Conservation (phyloP, 192 early-diverging fungal species). For the Coemansia erecta region DNA sequence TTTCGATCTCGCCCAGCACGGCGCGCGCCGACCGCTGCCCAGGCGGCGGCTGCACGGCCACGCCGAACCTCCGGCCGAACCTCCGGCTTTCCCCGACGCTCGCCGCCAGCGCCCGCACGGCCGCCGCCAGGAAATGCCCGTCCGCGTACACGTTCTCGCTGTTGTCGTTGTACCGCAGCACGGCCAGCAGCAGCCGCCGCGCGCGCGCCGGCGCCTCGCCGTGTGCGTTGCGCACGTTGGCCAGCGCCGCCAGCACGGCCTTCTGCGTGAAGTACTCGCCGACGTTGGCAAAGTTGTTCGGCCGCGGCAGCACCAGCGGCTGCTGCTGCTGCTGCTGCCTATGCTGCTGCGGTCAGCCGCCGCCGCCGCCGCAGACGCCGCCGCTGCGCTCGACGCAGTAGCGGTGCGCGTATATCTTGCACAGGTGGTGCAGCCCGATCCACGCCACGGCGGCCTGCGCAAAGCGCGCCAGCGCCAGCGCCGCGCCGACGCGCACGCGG, state of each 20-base stretch:
- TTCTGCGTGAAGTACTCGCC: slow-evolving; percentile 92
- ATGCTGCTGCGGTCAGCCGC: too few species aligned
- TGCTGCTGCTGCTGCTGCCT: too few species aligned
- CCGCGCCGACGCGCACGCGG: slow-evolving; percentile 80
- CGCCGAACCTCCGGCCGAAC: slow-evolving; percentile 12
- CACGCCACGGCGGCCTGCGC: slow-evolving; percentile 58
- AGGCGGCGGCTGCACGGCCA: slow-evolving; percentile 3
- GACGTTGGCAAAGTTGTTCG: slow-evolving; percentile 85
- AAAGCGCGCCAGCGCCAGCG: slow-evolving; percentile 64
- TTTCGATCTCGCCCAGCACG: slow-evolving; percentile 66
- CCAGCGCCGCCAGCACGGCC: slow-evolving; percentile 71
- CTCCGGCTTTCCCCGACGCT: slow-evolving; percentile 53
- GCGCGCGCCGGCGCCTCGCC: slow-evolving; percentile 62
- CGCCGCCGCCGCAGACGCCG: too few species aligned
- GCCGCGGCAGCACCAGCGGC: slow-evolving; percentile 61
- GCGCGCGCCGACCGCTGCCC: slow-evolving; percentile 10
- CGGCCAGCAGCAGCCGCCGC: slow-evolving; percentile 66
- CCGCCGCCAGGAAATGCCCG: slow-evolving; percentile 68
- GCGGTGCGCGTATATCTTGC: slow-evolving; percentile 68
- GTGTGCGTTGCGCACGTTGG: slow-evolving; percentile 62
- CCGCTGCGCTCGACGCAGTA: slow-evolving; percentile 58
- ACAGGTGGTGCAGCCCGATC: slow-evolving; percentile 71
- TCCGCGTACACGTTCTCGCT: slow-evolving; percentile 84
- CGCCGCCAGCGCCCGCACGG: slow-evolving; percentile 73
- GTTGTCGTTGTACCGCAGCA: slow-evolving; percentile 93